Conservation (phyloP, 2,329 filamentous ascomycete genomes). For the Geosmithia morbida region DNA sequence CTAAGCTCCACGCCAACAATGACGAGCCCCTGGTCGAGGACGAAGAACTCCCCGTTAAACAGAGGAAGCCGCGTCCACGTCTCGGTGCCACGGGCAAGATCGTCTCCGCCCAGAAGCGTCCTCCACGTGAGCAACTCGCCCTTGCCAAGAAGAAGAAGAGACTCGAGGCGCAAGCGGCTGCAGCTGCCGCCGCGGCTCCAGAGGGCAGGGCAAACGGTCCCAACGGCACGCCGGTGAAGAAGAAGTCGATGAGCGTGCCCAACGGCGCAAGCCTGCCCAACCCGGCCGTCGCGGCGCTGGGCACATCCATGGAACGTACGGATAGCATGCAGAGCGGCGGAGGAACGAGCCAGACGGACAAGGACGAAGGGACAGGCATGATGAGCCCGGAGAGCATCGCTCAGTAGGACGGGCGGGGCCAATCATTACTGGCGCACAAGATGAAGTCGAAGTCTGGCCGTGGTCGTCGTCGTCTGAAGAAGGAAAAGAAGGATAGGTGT, state of each 20-base stretch:
- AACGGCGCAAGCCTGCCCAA: conserved; percentile 24
- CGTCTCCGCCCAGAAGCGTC: conserved; percentile 68
- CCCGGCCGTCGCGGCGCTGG: conserved; percentile 22
- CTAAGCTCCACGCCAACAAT: conserved; percentile 72
- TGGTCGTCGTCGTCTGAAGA: too few relatives aligned
- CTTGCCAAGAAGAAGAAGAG: conserved; percentile 84
- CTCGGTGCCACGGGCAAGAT: conserved; percentile 69
- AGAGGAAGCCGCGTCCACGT: conserved; percentile 58
- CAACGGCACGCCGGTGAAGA: conserved; percentile 34
- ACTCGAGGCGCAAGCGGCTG: conserved; percentile 44
- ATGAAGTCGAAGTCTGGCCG: too few relatives aligned
- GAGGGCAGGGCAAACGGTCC: conserved; percentile 15
- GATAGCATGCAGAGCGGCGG: conserved; percentile 43
- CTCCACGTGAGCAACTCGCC: conserved; percentile 68
- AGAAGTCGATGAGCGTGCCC: conserved; percentile 23
- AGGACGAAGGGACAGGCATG: conserved; percentile 57
- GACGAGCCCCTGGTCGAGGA: conserved; percentile 79
- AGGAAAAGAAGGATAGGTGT: too few relatives aligned
- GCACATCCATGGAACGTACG: conserved; percentile 40
- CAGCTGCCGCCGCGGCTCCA: conserved; percentile 24
- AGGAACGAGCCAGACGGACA: conserved; percentile 50
- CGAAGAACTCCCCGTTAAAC: conserved; percentile 86
- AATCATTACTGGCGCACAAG: too few relatives aligned
- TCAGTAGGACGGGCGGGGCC: conserved; percentile 12
- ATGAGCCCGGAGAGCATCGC: conserved; percentile 75